phyloP scores from a whole-genome alignment of 1,284 basidiomycete genomes.

The Ceratobasidium sp. region DNA sequence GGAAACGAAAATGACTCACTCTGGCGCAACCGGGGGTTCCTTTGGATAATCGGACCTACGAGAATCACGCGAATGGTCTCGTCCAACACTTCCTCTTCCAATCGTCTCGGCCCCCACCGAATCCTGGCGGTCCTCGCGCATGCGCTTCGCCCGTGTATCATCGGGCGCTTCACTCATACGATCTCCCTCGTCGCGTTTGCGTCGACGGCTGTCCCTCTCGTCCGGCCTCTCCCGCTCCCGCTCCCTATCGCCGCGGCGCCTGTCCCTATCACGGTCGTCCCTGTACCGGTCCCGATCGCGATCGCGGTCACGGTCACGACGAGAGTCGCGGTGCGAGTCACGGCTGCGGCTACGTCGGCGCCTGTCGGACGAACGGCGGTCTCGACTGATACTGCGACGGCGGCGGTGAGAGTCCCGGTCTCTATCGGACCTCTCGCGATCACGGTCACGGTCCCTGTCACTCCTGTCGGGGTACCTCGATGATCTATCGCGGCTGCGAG shows the following conservation, averaged over 20 bases:
- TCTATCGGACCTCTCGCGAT: slow-evolving; percentile 63
- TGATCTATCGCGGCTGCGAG: slow-evolving; percentile 68
- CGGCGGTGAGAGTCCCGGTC: slow-evolving; percentile 61
- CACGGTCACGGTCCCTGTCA: slow-evolving; percentile 66
- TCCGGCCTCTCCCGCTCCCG: slow-evolving; percentile 59
- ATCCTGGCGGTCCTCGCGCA: slow-evolving; percentile 45
- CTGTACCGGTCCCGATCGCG: slow-evolving; percentile 60
- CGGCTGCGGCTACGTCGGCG: slow-evolving; percentile 50
- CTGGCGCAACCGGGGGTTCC: slow-evolving; percentile 65
- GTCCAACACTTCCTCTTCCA: slow-evolving; percentile 58
- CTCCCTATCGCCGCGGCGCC: slow-evolving; percentile 61
- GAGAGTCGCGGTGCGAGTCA: slow-evolving; percentile 51
- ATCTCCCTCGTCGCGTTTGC: slow-evolving; percentile 71
- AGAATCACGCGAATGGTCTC: slow-evolving; percentile 43
- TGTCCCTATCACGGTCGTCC: slow-evolving; percentile 59
- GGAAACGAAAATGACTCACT: slow-evolving; percentile 54
- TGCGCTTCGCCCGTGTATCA: slow-evolving; percentile 55
- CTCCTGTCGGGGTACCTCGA: slow-evolving; percentile 57
- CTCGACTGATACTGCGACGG: slow-evolving; percentile 57
- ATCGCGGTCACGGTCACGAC: slow-evolving; percentile 53
- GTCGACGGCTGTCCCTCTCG: slow-evolving; percentile 70
- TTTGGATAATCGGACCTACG: slow-evolving; percentile 58
- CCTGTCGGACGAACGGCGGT: slow-evolving; percentile 51
- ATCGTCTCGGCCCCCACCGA: slow-evolving; percentile 54
- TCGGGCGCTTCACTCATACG: slow-evolving; percentile 55